A percentile compares a stretch with the other conserved stretches of the same genome.
These are phyloP conservation scores for Tagetes patula DNA, from an alignment of 129 eudicot species.

Conservation along the genomic window DNA sequence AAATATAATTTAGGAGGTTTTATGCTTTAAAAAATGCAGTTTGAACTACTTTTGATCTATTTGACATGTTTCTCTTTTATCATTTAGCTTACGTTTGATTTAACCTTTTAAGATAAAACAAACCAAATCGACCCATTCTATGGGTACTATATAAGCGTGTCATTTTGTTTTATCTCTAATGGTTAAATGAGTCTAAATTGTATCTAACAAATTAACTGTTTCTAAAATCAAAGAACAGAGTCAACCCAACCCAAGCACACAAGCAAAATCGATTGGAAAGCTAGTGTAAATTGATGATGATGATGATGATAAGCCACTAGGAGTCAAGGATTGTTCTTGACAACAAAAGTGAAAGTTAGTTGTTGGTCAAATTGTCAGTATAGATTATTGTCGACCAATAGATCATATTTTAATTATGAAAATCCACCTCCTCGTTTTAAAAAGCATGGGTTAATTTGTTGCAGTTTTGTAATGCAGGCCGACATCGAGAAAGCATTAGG, in stretches of 20 bases:
- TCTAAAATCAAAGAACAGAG: not conserved
- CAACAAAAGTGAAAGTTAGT: too few relatives aligned
- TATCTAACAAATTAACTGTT: not conserved
- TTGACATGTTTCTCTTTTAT: not conserved
- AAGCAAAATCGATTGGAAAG: too few relatives aligned
- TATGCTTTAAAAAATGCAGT: not conserved
- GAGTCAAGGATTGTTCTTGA: too few relatives aligned
- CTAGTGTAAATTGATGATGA: too few relatives aligned
- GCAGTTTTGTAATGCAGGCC: constrained; percentile 38
- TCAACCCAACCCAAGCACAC: not conserved
- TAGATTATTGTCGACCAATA: too few relatives aligned
- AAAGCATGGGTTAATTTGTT: not conserved
- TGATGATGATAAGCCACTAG: too few relatives aligned
- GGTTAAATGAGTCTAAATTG: not conserved
- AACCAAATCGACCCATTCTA: not conserved
- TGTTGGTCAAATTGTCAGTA: too few relatives aligned
- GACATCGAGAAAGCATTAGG: constrained; percentile 47
- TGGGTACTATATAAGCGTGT: not conserved
- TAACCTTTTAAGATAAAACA: not conserved
- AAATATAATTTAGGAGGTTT: not conserved
- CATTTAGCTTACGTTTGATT: not conserved
- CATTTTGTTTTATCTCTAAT: not conserved
- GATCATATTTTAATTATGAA: too few relatives aligned
- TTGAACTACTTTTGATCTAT: not conserved
- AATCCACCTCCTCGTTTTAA: too few relatives aligned